Evolutionary conservation across 768 basidiomycete species (phyloP), one percentile per base, ranked within the genome.

Genomic region (Paxillus involutus): DNA sequence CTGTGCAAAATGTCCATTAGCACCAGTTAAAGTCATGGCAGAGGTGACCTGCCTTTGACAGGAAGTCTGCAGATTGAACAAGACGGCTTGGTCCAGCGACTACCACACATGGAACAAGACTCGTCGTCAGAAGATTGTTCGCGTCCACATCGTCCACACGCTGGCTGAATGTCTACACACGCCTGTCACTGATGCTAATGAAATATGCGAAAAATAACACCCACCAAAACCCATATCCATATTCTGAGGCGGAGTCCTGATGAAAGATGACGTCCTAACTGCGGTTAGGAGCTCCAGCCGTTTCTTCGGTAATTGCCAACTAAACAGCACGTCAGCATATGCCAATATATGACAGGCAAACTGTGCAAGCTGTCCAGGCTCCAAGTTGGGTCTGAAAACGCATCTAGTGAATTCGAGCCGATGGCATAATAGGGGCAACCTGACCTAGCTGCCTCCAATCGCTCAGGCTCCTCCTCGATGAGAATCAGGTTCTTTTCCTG

Each of bases 21-120:
- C 4, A 24, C 32, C 26, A 43, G 7, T 12, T n/a, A 30, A 21
- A 2, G 48, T 49, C 3, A 3, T 26, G 26, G 26, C 1, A 4
- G 17, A 3, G 29, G 35, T 6, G 1, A 65, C 76, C 10, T 57
- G 83, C 91, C 88, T 78, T 83, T 88, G 53, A 87, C 83, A 6
- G 88, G 86, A 30, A 92, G 78, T 45, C 89, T 79, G 65, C 91
- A 92, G 16, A 92, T 78, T 0, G 88, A 81, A 63, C 91, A 93
- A 6, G 69, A 70, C 2, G 83, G 73, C 65, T 76, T 77, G 5
- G 70, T 72, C 41, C 71, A 75, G n/a, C 72, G 69, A 9, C 69
- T 71, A 51, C 70, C 73, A 55, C 80, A 84, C 29, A 69, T 63
- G 24, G 69, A 61, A 62, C 83, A 89, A 2, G 68, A 58, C 36